Evolutionary conservation across 129 eudicot genomes (phyloP).

Genomic region (Logfia minima): DNA sequence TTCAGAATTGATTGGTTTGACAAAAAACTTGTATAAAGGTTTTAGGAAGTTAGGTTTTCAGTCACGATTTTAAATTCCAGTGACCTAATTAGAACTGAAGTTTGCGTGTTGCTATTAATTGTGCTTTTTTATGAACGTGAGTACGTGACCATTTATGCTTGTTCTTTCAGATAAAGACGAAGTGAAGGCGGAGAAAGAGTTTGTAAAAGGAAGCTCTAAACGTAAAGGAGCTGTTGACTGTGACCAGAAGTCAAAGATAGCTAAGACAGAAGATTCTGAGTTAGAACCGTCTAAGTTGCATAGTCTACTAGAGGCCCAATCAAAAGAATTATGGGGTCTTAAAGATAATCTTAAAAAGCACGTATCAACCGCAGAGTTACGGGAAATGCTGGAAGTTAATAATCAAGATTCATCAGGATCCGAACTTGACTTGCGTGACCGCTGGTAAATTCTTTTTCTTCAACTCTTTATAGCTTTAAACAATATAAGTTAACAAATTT

Average conservation of each 20-base stretch:
- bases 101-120: not conserved
- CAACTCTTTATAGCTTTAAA: slow-evolving; percentile 5
- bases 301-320: slow-evolving; percentile 71
- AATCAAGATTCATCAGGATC: slow-evolving; percentile 76
- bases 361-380: slow-evolving; percentile 60
- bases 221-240: slow-evolving; percentile 56
- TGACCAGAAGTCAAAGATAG: slow-evolving; percentile 52
- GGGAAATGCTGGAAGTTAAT: slow-evolving; percentile 78
- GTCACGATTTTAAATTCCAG: not conserved
- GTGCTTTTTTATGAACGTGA: not conserved
- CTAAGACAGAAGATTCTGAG: slow-evolving; percentile 51
- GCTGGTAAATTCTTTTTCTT: slow-evolving; percentile 54
- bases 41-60: not conserved
- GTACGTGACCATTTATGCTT: slow-evolving; percentile 14
- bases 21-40: not conserved
- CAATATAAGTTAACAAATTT: not conserved
- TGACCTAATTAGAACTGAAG: not conserved
- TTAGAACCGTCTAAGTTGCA: slow-evolving; percentile 42
- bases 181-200: slow-evolving; percentile 44
- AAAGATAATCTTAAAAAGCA: slow-evolving; percentile 82
- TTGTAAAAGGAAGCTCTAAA: slow-evolving; percentile 34
- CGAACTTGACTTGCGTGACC: slow-evolving; percentile 81
- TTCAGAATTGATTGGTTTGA: not conserved
- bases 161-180: slow-evolving; percentile 41
- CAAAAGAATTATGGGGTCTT: slow-evolving; percentile 74